Base-by-base conservation (phyloP, 1,139 yeast species). In the Blastobotrys malaysiensis region DNA sequence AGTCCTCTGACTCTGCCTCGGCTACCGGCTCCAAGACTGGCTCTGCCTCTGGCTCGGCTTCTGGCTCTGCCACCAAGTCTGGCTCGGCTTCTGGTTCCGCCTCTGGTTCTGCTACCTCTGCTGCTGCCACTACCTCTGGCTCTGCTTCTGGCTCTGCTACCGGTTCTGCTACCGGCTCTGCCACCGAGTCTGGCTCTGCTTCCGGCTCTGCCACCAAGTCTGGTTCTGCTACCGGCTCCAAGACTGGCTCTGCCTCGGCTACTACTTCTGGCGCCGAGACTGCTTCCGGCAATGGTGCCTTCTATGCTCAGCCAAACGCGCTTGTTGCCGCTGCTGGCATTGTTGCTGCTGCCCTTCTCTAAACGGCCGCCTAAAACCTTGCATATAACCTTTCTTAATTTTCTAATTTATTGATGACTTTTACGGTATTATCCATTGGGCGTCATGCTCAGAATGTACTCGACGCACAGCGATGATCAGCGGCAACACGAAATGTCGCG, bases 11-110 rank as follows among this genome's bases (percentile, higher is more conserved):
- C 24, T 39, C 61, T 39, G 52, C 55, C 31, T 47, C 55, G 36
- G 52, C 60, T 27, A 70, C 73, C 43, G 70, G 76, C 9, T 69
- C 77, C 45, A 52, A 56, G 14, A 43, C 63, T 16, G 55, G 52
- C 14, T 53, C 61, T 43, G 54, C 57, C 11, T 48, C 57, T 46
- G 51, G 50, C 44, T 69, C 50, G 22, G 26, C 61, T 24, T 53
- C 52, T 43, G 50, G 59, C 21, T 39, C 61, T 20, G 50, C 54
- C 22, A 48, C 60, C 46, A 43, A 56, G 16, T 46, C 58, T 39
- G 48, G 52, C 36, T 48, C 60, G 39, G 57, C 57, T 43, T 47
- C 60, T 50, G 57, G 56, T 16, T n/a, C 59, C 20, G 47, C 56
- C 31, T 19, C 60, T 26, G 52, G 59, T 22, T 51, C 62, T 14